A percentile compares a stretch with the other conserved stretches of the same genome.
phyloP scores from a whole-genome alignment of 129 eudicot species.

The Helianthus tuberosus region DNA sequence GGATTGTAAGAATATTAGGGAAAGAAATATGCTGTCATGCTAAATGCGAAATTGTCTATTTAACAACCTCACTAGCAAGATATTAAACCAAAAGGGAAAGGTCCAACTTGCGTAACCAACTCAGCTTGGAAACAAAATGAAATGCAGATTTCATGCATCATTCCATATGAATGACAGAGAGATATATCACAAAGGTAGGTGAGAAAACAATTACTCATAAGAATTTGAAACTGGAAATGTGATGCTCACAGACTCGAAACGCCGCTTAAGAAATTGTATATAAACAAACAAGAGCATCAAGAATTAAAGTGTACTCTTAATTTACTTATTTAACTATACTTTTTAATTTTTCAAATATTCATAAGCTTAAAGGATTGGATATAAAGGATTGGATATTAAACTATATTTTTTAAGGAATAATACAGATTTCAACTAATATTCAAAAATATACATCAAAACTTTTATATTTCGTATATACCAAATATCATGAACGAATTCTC shows the following conservation, averaged over 20 bases:
- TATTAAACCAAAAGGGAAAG: not conserved
- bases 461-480: no score
- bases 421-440: no score
- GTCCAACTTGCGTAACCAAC: conserved; percentile 21
- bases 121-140: conserved; percentile 13
- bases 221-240: not conserved
- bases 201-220: not conserved
- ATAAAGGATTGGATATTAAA: no score
- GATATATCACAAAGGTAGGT: not conserved
- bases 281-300: conserved; percentile 23
- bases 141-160: conserved; percentile 26
- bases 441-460: no score
- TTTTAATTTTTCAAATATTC: not conserved
- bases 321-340: not conserved
- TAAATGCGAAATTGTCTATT: not conserved
- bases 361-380: no score
- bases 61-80: conserved; percentile 2
- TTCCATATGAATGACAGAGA: conserved; percentile 26
- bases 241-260: not conserved
- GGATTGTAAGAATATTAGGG: not conserved
- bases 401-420: no score
- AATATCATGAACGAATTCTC: no score
- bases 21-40: not conserved
- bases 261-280: not conserved
- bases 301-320: not conserved